Conservation (phyloP, 108 stramenopile species). For the Cyclostephanos tholiformis region DNA sequence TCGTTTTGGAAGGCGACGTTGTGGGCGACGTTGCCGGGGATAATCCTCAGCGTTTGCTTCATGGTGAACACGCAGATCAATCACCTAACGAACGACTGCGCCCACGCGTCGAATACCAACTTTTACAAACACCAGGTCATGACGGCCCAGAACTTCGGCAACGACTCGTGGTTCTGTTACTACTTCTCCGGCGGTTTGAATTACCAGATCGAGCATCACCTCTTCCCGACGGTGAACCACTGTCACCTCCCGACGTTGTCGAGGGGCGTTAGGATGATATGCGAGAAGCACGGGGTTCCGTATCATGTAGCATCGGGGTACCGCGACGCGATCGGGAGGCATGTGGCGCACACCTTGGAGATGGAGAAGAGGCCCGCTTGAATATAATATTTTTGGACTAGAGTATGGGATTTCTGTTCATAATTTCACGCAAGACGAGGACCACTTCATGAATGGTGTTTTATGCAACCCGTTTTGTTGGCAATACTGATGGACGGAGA, state of each 20-base stretch:
- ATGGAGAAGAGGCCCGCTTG: slow-evolving; percentile 37
- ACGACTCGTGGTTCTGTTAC: slow-evolving; percentile 34
- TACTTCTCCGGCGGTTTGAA: slow-evolving; percentile 59
- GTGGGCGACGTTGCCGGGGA: slow-evolving; percentile 48
- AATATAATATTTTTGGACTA: not conserved
- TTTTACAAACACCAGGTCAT: slow-evolving; percentile 59
- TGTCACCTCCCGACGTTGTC: slow-evolving; percentile 51
- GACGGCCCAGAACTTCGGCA: slow-evolving; percentile 67
- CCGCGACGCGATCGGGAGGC: slow-evolving; percentile 42
- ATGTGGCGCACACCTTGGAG: slow-evolving; percentile 48
- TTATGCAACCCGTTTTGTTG: too few species aligned
- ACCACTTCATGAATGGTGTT: too few species aligned
- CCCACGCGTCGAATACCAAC: slow-evolving; percentile 48
- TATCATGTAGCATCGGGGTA: slow-evolving; percentile 53
- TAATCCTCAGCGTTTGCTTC: slow-evolving; percentile 51
- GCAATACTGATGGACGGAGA: too few species aligned
- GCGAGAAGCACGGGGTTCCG: slow-evolving; percentile 51
- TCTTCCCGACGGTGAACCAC: slow-evolving; percentile 61
- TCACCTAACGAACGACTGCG: slow-evolving; percentile 45
- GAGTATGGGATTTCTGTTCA: not conserved
- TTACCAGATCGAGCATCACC: slow-evolving; percentile 61
- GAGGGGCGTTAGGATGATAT: slow-evolving; percentile 45
- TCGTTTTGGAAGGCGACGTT: slow-evolving; percentile 54
- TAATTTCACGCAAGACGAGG: not conserved
- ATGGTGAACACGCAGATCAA: slow-evolving; percentile 66